Percentiles rank a stretch among this genome's conserved stretches.
Conservation (phyloP, 2,329 filamentous ascomycete species). For the Bertia moriformis region DNA sequence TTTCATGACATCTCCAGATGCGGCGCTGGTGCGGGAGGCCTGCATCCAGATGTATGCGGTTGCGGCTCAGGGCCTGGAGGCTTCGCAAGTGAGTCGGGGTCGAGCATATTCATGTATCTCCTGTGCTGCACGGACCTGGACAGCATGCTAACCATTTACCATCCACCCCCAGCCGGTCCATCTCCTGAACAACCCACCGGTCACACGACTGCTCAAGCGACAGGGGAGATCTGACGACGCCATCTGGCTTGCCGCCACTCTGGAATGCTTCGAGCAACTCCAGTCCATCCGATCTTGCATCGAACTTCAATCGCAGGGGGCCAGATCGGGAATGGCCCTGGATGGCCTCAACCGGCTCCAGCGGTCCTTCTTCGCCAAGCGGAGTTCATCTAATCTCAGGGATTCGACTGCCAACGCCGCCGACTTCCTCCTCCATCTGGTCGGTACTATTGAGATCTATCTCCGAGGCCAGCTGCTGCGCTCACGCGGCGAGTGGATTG, state of each 20-base stretch:
- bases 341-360: slow-evolving; percentile 41
- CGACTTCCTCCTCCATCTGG: slow-evolving; percentile 29
- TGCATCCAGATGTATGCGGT: too few relatives aligned
- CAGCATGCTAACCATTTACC: too few relatives aligned
- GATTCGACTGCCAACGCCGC: slow-evolving; percentile 43
- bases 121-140: too few relatives aligned
- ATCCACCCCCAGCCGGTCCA: slow-evolving; percentile 47
- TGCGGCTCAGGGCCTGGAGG: too few relatives aligned
- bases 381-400: slow-evolving; percentile 38
- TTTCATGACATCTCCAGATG: too few relatives aligned
- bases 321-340: slow-evolving; percentile 29
- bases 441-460: slow-evolving; percentile 26
- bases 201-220: slow-evolving; percentile 28
- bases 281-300: slow-evolving; percentile 24
- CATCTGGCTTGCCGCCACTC: slow-evolving; percentile 34
- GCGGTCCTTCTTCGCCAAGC: slow-evolving; percentile 37
- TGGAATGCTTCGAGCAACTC: slow-evolving; percentile 32
- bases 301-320: slow-evolving; percentile 22
- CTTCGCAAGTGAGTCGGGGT: too few relatives aligned
- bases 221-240: slow-evolving; percentile 15
- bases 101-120: too few relatives aligned
- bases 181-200: slow-evolving; percentile 38
- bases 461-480: slow-evolving; percentile 16
- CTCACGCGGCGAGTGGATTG: slow-evolving; percentile 12
- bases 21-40: too few relatives aligned